A percentile compares a stretch with the other conserved stretches of the same genome.
phyloP scores from a whole-genome alignment of 805 yeast species.

The Starmerella ratchasimensis region DNA sequence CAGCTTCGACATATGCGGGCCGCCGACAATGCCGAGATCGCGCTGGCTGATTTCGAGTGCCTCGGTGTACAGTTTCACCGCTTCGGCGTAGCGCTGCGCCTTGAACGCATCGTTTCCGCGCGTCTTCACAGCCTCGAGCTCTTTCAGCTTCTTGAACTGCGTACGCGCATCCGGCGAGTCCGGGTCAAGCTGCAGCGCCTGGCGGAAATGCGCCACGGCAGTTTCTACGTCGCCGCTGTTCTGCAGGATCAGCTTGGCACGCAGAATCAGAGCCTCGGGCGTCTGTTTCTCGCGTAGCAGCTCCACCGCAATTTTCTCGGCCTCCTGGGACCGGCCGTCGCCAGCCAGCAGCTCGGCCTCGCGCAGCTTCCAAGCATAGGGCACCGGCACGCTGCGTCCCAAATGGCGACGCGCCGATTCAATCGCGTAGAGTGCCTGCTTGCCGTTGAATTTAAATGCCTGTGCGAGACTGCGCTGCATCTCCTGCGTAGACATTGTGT shows the following conservation, averaged over 20 bases:
- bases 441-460: slow-evolving; percentile 25
- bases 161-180: slow-evolving; percentile 28
- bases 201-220: slow-evolving; percentile 29
- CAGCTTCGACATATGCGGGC: slow-evolving; percentile 26
- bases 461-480: slow-evolving; percentile 28
- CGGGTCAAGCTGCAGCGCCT: slow-evolving; percentile 32
- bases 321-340: slow-evolving; percentile 26
- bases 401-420: slow-evolving; percentile 28
- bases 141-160: slow-evolving; percentile 24
- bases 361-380: slow-evolving; percentile 27
- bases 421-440: slow-evolving; percentile 27
- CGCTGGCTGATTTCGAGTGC: slow-evolving; percentile 63
- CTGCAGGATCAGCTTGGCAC: slow-evolving; percentile 27
- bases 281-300: slow-evolving; percentile 29
- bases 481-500: slow-evolving; percentile 25
- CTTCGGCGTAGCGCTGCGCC: slow-evolving; percentile 46
- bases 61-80: slow-evolving; percentile 54
- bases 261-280: slow-evolving; percentile 29
- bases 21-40: slow-evolving; percentile 13
- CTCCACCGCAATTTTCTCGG: slow-evolving; percentile 27
- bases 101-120: slow-evolving; percentile 66
- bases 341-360: slow-evolving; percentile 22
- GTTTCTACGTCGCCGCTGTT: slow-evolving; percentile 28
- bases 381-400: slow-evolving; percentile 26
- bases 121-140: slow-evolving; percentile 25